A percentile compares a stretch with the other conserved stretches of the same genome.
Evolutionary conservation across 1,139 yeast genomes (phyloP).

Genomic region (Kazachstania sp.): DNA sequence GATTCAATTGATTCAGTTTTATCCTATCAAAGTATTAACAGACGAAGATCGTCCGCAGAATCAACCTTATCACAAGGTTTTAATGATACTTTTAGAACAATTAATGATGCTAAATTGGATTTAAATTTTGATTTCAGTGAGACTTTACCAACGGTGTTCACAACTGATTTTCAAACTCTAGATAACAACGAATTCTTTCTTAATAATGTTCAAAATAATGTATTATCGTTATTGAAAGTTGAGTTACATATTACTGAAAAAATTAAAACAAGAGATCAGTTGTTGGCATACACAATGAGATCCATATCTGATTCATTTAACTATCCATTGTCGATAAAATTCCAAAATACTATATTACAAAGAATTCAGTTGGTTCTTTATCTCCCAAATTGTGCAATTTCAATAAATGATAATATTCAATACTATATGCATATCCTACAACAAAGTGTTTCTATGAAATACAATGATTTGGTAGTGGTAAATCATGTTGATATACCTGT

Average conservation of each 20-base stretch:
- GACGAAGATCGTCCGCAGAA: constrained; percentile 13
- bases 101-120: not conserved
- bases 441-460: not conserved
- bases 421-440: not conserved
- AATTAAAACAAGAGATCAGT: not conserved
- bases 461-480: not conserved
- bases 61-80: not conserved
- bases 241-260: not conserved
- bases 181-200: constrained; percentile 12
- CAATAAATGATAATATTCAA: not conserved
- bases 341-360: constrained; percentile 10
- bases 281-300: not conserved
- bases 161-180: constrained; percentile 11
- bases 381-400: not conserved
- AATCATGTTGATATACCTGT: not conserved
- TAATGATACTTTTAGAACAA: not conserved
- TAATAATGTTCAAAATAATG: constrained; percentile 4
- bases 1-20: constrained; percentile 8
- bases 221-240: constrained; percentile 9
- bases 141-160: constrained; percentile 8
- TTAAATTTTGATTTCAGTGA: constrained; percentile 8
- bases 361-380: constrained; percentile 10
- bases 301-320: constrained; percentile 8
- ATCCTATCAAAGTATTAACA: not conserved
- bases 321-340: constrained; percentile 12